These are phyloP conservation scores for Cylindrodendrum hubeiense DNA, from an alignment of 2,329 filamentous ascomycete genomes.

Conservation along the genomic window DNA sequence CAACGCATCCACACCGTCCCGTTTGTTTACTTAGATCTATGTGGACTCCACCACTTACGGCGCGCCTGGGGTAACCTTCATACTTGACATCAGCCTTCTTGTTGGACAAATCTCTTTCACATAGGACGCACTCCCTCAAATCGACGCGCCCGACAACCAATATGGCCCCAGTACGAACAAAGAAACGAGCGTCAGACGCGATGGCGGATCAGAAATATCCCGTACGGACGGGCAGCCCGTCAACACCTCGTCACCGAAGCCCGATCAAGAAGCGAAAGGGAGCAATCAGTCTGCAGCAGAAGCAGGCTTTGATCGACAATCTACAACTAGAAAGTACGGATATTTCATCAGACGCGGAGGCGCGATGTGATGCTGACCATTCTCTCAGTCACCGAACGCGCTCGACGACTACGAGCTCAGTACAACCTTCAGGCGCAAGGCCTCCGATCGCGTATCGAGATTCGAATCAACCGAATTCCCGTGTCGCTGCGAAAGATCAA, in stretches of 20 bases:
- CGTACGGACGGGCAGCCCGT: slow-evolving; percentile 47
- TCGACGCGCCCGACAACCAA: slow-evolving; percentile 35
- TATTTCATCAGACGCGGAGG: slow-evolving; percentile 26
- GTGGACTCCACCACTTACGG: slow-evolving; percentile 37
- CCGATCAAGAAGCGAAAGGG: slow-evolving; percentile 72
- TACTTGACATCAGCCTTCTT: slow-evolving; percentile 28
- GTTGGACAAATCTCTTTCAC: background rate
- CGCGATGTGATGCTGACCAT: slow-evolving; percentile 32
- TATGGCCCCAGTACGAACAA: slow-evolving; percentile 62
- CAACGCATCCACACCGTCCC: slow-evolving; percentile 15
- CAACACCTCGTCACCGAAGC: slow-evolving; percentile 62
- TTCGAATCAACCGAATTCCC: slow-evolving; percentile 93
- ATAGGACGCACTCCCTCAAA: slow-evolving; percentile 26
- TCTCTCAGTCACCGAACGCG: slow-evolving; percentile 82
- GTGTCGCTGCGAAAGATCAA: slow-evolving; percentile 80
- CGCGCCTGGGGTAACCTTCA: slow-evolving; percentile 38
- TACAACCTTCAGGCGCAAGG: slow-evolving; percentile 90
- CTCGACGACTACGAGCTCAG: slow-evolving; percentile 87
- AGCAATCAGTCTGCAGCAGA: slow-evolving; percentile 77
- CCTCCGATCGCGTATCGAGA: slow-evolving; percentile 86
- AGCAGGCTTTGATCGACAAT: slow-evolving; percentile 90
- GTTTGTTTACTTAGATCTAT: slow-evolving; percentile 46
- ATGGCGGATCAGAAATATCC: slow-evolving; percentile 39
- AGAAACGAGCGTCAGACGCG: slow-evolving; percentile 47
- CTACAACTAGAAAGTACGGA: slow-evolving; percentile 85